phyloP scores from a whole-genome alignment of 345 rosid genomes.

The Cochlearia excelsa region DNA sequence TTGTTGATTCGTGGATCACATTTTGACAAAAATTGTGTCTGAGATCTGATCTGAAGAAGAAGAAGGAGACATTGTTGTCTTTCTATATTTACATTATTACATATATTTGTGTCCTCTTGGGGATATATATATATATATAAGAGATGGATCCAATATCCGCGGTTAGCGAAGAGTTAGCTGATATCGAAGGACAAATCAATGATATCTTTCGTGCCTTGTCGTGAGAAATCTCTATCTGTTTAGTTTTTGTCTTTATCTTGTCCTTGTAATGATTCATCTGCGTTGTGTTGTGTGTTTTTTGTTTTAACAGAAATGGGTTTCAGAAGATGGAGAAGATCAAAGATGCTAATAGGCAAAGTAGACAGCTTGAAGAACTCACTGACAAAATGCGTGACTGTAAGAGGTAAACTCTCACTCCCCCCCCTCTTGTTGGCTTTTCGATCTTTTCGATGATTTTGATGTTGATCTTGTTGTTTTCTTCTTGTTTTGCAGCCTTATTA shows the following conservation, averaged over 20 bases:
- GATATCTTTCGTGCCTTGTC: conserved; percentile 84
- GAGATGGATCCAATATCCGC: conserved; percentile 62
- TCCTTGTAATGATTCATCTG: background rate
- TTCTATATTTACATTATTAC: background rate
- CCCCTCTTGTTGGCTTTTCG: background rate
- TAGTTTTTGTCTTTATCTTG: background rate
- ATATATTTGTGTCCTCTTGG: background rate
- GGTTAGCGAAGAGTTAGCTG: conserved; percentile 79
- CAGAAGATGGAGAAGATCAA: conserved; percentile 95
- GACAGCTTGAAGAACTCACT: conserved; percentile 95
- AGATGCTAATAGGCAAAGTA: conserved; percentile 82
- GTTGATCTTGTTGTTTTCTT: background rate
- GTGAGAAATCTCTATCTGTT: conserved; percentile 43
- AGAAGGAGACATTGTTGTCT: conserved; percentile 23
- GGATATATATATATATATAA: background rate
- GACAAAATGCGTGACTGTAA: conserved; percentile 95
- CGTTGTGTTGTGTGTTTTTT: background rate
- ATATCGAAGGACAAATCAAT: conserved; percentile 79
- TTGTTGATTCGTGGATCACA: background rate
- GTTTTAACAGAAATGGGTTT: conserved; percentile 70
- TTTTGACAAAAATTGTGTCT: background rate
- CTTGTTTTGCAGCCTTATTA: conserved; percentile 66
- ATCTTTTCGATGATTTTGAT: background rate
- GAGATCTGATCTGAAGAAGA: background rate
- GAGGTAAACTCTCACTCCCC: conserved; percentile 41